Base-by-base conservation (phyloP, 345 rosid genomes). In the Gossypium raimondii region DNA sequence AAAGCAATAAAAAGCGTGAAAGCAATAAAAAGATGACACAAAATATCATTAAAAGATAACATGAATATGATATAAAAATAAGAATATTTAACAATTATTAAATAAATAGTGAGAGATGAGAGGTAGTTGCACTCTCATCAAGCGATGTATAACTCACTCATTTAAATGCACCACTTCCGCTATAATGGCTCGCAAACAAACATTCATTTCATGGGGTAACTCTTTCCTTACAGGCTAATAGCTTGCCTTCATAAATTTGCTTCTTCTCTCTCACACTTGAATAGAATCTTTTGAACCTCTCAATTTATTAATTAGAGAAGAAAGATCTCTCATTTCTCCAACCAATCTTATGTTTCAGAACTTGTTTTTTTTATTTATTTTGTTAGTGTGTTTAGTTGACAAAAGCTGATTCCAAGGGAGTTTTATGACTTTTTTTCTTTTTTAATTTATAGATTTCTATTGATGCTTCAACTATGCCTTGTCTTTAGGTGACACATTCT, bases 341-440 rank as follows among this genome's bases (percentile, higher is more conserved):
- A 63, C 71, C 78, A 25, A 24, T 13, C 25, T 24, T 38, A n/a
- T 16, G 8, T 50, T 70, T 64, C 45, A 52, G 47, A 65, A 38
- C 61, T 1, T 25, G 25, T 25, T 25, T 25, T 25, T 25, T 25
- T 25, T 22, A 25, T 50, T 9, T 18, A 1, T 48, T 55, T 34
- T 43, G 6, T 34, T 73, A 20, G 55, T 70, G 61, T 24, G 74
- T 47, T 61, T 66, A 50, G 43, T 22, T 59, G 76, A 72, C 78
- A 73, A 56, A 16, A 69, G 68, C 83, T 71, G 70, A 79, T 83
- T 81, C 83, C 82, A 59, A 81, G 74, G 83, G 81, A 83, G 81
- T 85, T 81, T 83, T 82, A 75, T 59, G 50, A 78, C 73, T 25
- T 2, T 25, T 22, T 25, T 25, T 25, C 22, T 22, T 22, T 22